These are phyloP conservation scores for Plasmodium relictum DNA, from an alignment of 169 alveolate species.

Conservation along the genomic window DNA sequence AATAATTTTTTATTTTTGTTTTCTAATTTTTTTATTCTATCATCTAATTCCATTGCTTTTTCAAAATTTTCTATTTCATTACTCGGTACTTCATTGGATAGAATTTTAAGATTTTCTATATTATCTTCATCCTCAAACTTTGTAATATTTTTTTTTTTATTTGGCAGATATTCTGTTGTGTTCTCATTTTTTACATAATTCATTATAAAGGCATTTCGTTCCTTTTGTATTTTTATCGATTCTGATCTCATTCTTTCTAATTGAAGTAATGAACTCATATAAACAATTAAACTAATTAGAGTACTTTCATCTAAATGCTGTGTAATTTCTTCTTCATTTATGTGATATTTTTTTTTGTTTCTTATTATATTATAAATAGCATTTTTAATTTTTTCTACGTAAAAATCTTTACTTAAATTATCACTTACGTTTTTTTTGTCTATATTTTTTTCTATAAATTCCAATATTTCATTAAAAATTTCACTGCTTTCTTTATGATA, in stretches of 20 bases:
- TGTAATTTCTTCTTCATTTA: neutral
- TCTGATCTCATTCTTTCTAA: slow-evolving; percentile 17
- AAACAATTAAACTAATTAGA: slow-evolving; percentile 17
- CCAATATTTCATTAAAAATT: slow-evolving; percentile 11
- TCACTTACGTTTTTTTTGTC: neutral
- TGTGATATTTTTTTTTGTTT: neutral
- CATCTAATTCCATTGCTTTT: slow-evolving; percentile 19
- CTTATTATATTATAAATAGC: slow-evolving; percentile 13
- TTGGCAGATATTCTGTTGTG: neutral
- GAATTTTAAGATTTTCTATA: neutral
- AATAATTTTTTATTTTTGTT: slow-evolving; percentile 19
- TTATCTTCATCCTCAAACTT: neutral
- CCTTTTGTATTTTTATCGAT: slow-evolving; percentile 2
- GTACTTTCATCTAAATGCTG: slow-evolving; percentile 17
- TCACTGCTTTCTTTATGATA: neutral
- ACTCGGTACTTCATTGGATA: slow-evolving; percentile 24
- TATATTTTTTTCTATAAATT: slow-evolving; percentile 12
- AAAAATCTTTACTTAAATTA: neutral
- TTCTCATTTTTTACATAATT: slow-evolving; percentile 9
- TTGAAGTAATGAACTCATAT: neutral
- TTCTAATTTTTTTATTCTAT: slow-evolving; percentile 31
- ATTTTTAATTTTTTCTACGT: slow-evolving; percentile 22
- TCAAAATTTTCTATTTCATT: slow-evolving; percentile 66
- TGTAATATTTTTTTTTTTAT: neutral
- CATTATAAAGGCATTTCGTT: neutral